Evolutionary conservation across 2,329 filamentous ascomycete species (phyloP).

Genomic region (Fusarium sp.): DNA sequence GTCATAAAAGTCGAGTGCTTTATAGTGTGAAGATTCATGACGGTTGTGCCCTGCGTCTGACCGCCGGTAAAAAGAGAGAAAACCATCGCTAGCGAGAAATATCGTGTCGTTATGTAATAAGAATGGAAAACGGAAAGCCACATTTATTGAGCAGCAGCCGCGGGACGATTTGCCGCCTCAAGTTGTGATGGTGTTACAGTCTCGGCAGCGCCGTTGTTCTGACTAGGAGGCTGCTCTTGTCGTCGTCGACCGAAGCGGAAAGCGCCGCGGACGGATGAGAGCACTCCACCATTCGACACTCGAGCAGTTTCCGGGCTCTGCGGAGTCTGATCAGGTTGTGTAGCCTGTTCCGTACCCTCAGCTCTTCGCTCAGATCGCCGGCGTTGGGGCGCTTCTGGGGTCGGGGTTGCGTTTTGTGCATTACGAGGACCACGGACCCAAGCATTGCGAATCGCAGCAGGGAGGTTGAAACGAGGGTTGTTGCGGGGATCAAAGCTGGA

Average conservation of each 20-base stretch:
- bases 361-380: constrained; percentile 18
- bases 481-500: constrained; percentile 51
- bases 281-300: constrained; percentile 39
- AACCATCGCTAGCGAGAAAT: constrained; percentile 45
- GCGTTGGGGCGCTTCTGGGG: constrained; percentile 15
- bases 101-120: constrained; percentile 38
- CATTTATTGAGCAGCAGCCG: constrained; percentile 30
- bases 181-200: constrained; percentile 60
- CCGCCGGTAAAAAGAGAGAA: constrained; percentile 44
- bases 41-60: constrained; percentile 38
- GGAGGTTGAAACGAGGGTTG: constrained; percentile 62
- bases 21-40: constrained; percentile 45
- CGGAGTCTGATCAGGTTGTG: constrained; percentile 22
- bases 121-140: constrained; percentile 17
- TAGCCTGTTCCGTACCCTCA: constrained; percentile 26
- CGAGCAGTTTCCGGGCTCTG: constrained; percentile 24
- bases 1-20: constrained; percentile 46
- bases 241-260: constrained; percentile 49
- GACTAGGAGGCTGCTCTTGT: constrained; percentile 31
- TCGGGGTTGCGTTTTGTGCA: constrained; percentile 1
- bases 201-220: constrained; percentile 28
- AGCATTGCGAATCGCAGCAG: constrained; percentile 55
- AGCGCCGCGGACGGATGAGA: constrained; percentile 50
- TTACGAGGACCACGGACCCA: constrained; percentile 50
- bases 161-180: constrained; percentile 56